Evolutionary conservation across 208 protist species (phyloP), one percentile per base, ranked within the genome.

Genomic region (Naegleria fowleri): DNA sequence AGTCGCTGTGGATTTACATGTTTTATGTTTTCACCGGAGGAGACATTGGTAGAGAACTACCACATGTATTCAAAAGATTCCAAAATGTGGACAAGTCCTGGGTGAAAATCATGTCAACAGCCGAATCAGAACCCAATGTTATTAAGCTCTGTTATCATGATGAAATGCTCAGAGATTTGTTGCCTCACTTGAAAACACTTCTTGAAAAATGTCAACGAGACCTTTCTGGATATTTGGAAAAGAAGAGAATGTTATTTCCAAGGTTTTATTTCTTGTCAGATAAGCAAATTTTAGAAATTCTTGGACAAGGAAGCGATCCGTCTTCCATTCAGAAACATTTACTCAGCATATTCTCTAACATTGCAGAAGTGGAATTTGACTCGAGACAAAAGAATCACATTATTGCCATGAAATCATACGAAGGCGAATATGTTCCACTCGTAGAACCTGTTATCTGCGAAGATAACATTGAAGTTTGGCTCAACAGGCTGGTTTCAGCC

Each of bases 211-310:
- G 95, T 92, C 96, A 97, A 90, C 96, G 95, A 92, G 93, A 92
- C 19, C 92, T 97, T n/a, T 92, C 91, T 16, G 94, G 93, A 29
- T 97, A 97, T 92, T 91, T 97, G 0, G 96, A 97, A 87, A 90
- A 89, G 29, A 97, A 97, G 90, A 91, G 96, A 40, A 85, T 90
- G 5, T 40, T 94, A 39, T 98, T 98, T 91, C 95, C 97, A 59
- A 94, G 97, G 83, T 98, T 98, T 93, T 98, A 97, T 92, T 98
- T 98, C 89, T 91, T 98, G 13, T 96, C 94, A 38, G 94, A 97
- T 83, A 58, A 93, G 9, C 93, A 93, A 75, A 90, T 98, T 43
- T 92, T 98, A 39, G 96, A 97, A 92, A 96, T 97, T 55, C 92
- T 98, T 1, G 97, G 95, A 13, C 95, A 98, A 89, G 95, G 94